A percentile compares a stretch with the other conserved stretches of the same genome.
These are phyloP conservation scores for Ulota crispa DNA, from an alignment of 225 moss, liverwort and hornwort genomes.

Conservation along the genomic window DNA sequence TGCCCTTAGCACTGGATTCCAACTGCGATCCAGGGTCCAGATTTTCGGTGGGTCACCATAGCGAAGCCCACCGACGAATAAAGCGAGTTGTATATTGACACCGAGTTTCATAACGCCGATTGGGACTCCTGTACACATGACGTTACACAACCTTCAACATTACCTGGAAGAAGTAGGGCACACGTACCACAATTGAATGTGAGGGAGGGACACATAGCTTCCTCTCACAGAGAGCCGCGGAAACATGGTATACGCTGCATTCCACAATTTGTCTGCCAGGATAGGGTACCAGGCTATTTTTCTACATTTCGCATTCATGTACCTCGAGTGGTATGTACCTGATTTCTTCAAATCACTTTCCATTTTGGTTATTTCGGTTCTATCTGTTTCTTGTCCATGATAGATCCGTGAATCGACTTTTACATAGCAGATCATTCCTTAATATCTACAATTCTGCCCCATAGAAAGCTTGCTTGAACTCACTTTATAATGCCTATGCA, in stretches of 20 bases:
- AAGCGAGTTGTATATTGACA: no score
- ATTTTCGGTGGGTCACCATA: no score
- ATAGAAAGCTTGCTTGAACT: not conserved
- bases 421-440: not conserved
- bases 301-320: conserved; percentile 77
- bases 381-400: not conserved
- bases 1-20: no score
- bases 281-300: conserved; percentile 76
- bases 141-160: conserved; percentile 50
- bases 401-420: not conserved
- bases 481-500: conserved; percentile 32
- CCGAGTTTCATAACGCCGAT: no score
- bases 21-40: no score
- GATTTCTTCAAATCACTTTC: not conserved
- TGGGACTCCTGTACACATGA: conserved; percentile 46
- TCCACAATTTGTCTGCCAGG: conserved; percentile 78
- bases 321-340: conserved; percentile 69
- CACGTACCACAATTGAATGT: conserved; percentile 33
- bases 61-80: no score
- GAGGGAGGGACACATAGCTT: conserved; percentile 44
- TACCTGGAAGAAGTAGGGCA: conserved; percentile 52
- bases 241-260: conserved; percentile 62
- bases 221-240: conserved; percentile 60
- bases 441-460: not conserved
- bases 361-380: conserved; percentile 3